Evolutionary conservation across 441 rosid genomes (phyloP).

Genomic region (Brassica hybrid): DNA sequence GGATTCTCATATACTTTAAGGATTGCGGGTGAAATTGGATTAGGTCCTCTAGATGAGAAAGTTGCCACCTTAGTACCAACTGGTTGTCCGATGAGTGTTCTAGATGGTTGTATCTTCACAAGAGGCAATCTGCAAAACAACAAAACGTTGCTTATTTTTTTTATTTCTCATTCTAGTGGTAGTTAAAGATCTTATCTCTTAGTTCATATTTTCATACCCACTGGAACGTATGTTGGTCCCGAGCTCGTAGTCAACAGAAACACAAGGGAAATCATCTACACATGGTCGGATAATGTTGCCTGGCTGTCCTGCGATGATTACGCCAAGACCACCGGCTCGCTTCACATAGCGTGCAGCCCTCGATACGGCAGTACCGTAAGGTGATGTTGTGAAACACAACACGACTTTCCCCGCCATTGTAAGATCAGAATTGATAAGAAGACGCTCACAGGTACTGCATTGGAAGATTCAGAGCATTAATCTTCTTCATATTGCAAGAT

Average conservation of each 20-base stretch:
- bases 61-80: slow-evolving; percentile 43
- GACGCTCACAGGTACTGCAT: slow-evolving; percentile 46
- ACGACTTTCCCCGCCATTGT: slow-evolving; percentile 51
- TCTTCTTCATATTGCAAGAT: neutral
- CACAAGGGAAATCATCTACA: slow-evolving; percentile 47
- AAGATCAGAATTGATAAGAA: slow-evolving; percentile 28
- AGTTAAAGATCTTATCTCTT: neutral
- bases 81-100: slow-evolving; percentile 40
- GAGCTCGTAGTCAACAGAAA: slow-evolving; percentile 47
- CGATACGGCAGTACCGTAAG: slow-evolving; percentile 6
- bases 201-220: slow-evolving; percentile 39
- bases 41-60: slow-evolving; percentile 60
- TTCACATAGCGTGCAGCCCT: slow-evolving; percentile 49
- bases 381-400: slow-evolving; percentile 44
- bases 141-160: neutral
- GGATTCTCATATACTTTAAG: slow-evolving; percentile 38
- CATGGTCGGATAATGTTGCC: slow-evolving; percentile 45
- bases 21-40: slow-evolving; percentile 44
- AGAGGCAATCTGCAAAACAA: slow-evolving; percentile 38
- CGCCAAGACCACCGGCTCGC: slow-evolving; percentile 45
- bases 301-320: slow-evolving; percentile 51
- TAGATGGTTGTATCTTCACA: slow-evolving; percentile 46
- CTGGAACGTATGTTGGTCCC: slow-evolving; percentile 51
- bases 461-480: slow-evolving; percentile 7
- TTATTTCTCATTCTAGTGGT: neutral